Conservation (phyloP, 2,329 filamentous ascomycete genomes). For the Epichloe sp. region DNA sequence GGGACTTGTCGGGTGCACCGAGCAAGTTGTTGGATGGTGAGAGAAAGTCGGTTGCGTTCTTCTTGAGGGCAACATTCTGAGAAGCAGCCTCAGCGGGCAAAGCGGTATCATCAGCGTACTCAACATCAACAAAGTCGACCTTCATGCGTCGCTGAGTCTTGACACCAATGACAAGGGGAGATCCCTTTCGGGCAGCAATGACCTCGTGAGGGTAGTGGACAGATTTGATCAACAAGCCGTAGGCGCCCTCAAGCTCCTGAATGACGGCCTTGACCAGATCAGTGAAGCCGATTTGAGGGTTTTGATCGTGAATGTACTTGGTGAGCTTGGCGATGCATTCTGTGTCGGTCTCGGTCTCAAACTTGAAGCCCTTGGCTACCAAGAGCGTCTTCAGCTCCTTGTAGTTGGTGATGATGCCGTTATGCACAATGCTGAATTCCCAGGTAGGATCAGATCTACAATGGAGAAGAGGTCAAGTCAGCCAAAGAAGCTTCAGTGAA, state of each 20-base stretch:
- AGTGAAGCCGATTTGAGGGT: slow-evolving; percentile 90
- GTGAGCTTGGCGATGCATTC: slow-evolving; percentile 98
- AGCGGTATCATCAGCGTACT: slow-evolving; percentile 77
- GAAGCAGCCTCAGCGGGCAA: slow-evolving; percentile 89
- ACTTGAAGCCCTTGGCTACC: slow-evolving; percentile 88
- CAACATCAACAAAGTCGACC: slow-evolving; percentile 98
- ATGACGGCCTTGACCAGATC: slow-evolving; percentile 95
- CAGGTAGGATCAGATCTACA: slow-evolving; percentile 78
- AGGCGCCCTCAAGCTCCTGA: slow-evolving; percentile 94
- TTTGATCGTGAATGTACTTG: slow-evolving; percentile 94
- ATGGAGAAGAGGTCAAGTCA: slow-evolving; percentile 8
- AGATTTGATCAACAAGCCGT: slow-evolving; percentile 94
- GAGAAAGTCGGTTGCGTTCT: slow-evolving; percentile 56
- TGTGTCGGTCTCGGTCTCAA: slow-evolving; percentile 98
- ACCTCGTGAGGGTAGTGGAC: slow-evolving; percentile 98
- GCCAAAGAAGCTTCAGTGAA: neutral
- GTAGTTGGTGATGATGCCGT: slow-evolving; percentile 99
- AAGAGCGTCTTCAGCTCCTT: slow-evolving; percentile 96
- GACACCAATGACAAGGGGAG: slow-evolving; percentile 93
- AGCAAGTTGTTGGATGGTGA: slow-evolving; percentile 51
- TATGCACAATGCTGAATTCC: slow-evolving; percentile 97
- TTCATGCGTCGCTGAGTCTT: slow-evolving; percentile 98
- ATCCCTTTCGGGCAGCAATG: slow-evolving; percentile 95
- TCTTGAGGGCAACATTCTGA: slow-evolving; percentile 95
- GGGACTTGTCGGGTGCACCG: slow-evolving; percentile 89